These are phyloP conservation scores for Suillus discolor DNA, from an alignment of 768 basidiomycete species.

Conservation along the genomic window DNA sequence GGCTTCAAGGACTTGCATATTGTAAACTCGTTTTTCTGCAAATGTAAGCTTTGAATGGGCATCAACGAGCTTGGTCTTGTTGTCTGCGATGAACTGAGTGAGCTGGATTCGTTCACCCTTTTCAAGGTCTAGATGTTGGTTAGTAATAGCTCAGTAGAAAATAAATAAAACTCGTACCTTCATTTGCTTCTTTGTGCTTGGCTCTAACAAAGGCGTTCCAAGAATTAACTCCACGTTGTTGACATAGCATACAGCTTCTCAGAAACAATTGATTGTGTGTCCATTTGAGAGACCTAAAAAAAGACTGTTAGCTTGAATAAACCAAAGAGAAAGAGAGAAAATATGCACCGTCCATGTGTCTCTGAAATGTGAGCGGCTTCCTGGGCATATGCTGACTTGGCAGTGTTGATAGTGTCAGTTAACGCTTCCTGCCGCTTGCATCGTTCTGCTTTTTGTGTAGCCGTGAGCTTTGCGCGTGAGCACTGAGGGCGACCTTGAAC, in stretches of 20 bases:
- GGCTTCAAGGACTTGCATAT: not conserved
- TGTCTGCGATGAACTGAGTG: not conserved
- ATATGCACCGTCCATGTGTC: not conserved
- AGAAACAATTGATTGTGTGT: not conserved
- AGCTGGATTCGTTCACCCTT: not conserved
- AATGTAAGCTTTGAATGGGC: not conserved
- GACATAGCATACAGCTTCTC: not conserved
- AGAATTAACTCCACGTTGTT: not conserved
- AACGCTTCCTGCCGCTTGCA: not conserved
- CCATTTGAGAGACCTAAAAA: constrained; percentile 4
- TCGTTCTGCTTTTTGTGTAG: not conserved
- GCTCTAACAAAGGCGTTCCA: not conserved
- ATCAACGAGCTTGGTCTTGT: not conserved
- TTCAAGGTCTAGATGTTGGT: not conserved
- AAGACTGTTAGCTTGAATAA: not conserved
- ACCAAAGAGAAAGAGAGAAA: not conserved
- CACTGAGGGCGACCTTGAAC: not conserved
- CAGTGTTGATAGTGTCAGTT: not conserved
- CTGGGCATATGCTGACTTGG: not conserved
- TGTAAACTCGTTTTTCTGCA: not conserved
- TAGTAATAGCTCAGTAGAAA: not conserved
- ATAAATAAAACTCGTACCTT: not conserved
- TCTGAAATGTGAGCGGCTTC: not conserved
- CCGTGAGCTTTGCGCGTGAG: not conserved
- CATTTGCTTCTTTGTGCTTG: not conserved